Base-by-base conservation (phyloP, 2,329 filamentous ascomycete genomes). In the Truncatella angustata region DNA sequence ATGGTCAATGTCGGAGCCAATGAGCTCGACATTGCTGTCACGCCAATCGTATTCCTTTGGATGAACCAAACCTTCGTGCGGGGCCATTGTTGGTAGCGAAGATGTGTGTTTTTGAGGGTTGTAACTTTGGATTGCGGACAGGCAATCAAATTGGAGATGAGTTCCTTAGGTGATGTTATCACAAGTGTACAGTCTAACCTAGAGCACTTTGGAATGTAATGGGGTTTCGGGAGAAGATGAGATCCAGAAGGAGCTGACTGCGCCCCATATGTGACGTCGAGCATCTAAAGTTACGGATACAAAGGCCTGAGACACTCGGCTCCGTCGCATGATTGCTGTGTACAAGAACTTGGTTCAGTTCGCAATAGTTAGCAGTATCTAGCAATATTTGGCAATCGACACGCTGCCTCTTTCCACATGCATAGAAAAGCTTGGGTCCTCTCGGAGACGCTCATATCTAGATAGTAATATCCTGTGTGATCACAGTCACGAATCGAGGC, bases 21-120 rank as follows among this genome's bases (percentile, higher is more conserved):
- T 81, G 51, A 87, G 74, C 67, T 85, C 82, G 51, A 87, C 81
- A 61, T 88, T 88, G 71, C 80, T 85, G 64, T 87, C 82, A 60
- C 84, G 80, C 71, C 87, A 80, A 64, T 88, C 81, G 63, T 87
- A 86, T 63, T 86, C 77, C 60, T 82, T 81, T 23, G 69, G 73
- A 60, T 87, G 84, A 7, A 86, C 78, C 36, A 87, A 72, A 39
- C 83, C 84, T 62, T 82, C 70, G 60, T 82, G 73, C 4, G 84
- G 84, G 43, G 82, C 69, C 84, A 87, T 87, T 28, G 14, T 46
- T 14, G 28, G 36, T 16, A 16, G 20, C 36, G 36, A 18, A 14
- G 36, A 16, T 16, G 16, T 16, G 37, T 40, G 37, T 2, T 40
- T 16, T 40, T 7, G n/a, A n/a, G n/a, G 37, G n/a, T 16, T 40